A percentile compares a stretch with the other conserved stretches of the same genome.
Conservation (phyloP, 148 eudicot genomes). For the Nepenthes gracilis region DNA sequence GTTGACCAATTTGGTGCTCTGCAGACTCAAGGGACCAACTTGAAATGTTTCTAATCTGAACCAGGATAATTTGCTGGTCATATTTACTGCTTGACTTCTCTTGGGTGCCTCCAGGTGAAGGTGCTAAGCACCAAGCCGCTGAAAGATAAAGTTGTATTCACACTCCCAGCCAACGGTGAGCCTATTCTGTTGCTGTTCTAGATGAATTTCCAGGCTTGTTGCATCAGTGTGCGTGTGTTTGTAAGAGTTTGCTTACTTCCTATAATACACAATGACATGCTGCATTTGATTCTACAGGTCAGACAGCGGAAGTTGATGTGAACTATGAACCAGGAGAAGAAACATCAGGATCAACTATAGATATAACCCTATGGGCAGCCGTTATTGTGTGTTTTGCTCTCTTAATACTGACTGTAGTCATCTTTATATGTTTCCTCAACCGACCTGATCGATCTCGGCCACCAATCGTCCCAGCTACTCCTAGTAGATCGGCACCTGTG, state of each 20-base stretch:
- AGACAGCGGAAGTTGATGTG: slow-evolving; percentile 52
- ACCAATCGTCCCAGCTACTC: slow-evolving; percentile 6
- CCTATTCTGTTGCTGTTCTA: background rate
- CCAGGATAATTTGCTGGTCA: too few species aligned
- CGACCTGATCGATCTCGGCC: slow-evolving; percentile 17
- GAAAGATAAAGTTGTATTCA: slow-evolving; percentile 42
- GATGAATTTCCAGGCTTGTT: too few species aligned
- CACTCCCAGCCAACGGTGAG: slow-evolving; percentile 58
- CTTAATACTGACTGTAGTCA: slow-evolving; percentile 18
- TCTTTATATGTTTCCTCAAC: slow-evolving; percentile 22
- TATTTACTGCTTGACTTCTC: background rate
- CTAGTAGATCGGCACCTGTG: slow-evolving; percentile 22
- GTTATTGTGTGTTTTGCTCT: slow-evolving; percentile 12
- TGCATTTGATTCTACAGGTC: slow-evolving; percentile 31
- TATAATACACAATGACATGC: background rate
- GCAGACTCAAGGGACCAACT: too few species aligned
- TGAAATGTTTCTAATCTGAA: too few species aligned
- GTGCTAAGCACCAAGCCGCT: slow-evolving; percentile 28
- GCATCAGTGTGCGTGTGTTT: background rate
- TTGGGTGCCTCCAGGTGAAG: slow-evolving; percentile 26
- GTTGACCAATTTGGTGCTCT: too few species aligned
- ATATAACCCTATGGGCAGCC: slow-evolving; percentile 16
- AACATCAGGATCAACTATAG: slow-evolving; percentile 3
- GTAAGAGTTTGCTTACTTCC: background rate
- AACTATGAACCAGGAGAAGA: slow-evolving; percentile 25